Percentiles rank a stretch among this genome's conserved stretches.
Conservation (phyloP, 148 eudicot genomes). For the Gaultheria prostrata region DNA sequence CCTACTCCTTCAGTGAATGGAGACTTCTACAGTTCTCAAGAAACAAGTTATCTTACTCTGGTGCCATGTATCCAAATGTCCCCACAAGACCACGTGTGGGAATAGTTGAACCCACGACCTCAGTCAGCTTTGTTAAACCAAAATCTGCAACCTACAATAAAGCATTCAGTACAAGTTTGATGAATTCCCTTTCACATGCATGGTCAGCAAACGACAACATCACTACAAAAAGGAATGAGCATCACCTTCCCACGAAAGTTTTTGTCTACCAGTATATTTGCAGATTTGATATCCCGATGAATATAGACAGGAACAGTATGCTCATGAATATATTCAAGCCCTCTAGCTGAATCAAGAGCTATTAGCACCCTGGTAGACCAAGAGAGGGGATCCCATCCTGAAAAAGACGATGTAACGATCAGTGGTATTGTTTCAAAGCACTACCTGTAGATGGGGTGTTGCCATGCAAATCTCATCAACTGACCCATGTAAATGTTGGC, state of each 20-base stretch:
- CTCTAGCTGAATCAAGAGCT: constrained; percentile 96
- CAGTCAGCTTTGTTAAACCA: constrained; percentile 83
- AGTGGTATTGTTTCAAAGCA: background rate
- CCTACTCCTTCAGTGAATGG: background rate
- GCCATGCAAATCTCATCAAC: constrained; percentile 31
- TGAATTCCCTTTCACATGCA: background rate
- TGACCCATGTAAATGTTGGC: constrained; percentile 70
- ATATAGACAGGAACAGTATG: constrained; percentile 93
- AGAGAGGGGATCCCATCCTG: constrained; percentile 58
- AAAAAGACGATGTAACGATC: constrained; percentile 3
- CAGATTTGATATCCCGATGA: constrained; percentile 91
- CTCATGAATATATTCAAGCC: constrained; percentile 95
- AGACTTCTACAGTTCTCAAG: background rate
- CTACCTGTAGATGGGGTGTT: background rate
- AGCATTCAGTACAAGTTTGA: background rate
- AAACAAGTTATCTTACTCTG: constrained; percentile 61
- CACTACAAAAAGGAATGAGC: background rate
- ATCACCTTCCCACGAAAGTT: constrained; percentile 75
- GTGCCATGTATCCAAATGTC: constrained; percentile 98
- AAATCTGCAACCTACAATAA: constrained; percentile 88
- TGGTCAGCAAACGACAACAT: background rate
- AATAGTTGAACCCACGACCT: constrained; percentile 58
- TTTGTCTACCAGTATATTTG: constrained; percentile 82
- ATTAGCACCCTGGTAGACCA: constrained; percentile 91
- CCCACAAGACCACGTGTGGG: constrained; percentile 76